phyloP scores from a whole-genome alignment of 176 grass and related monocot genomes.

The Juncus effusus region DNA sequence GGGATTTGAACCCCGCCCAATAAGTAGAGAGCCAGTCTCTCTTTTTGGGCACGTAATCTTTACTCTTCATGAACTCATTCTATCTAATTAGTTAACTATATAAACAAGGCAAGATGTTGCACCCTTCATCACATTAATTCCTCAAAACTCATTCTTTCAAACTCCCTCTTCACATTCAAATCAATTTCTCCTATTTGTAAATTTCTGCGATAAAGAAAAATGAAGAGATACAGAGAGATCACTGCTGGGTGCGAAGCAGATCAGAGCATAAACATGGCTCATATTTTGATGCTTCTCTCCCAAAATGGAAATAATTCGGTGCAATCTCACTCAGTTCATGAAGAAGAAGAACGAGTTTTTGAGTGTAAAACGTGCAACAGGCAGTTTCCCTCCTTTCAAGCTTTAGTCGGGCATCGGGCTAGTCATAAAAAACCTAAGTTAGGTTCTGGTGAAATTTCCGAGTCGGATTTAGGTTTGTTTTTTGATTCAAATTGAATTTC shows the following conservation, averaged over 20 bases:
- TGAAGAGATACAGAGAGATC: slow-evolving; percentile 57
- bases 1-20: slow-evolving; percentile 90
- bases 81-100: no score
- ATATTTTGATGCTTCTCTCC: slow-evolving; percentile 63
- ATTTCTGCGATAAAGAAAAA: slow-evolving; percentile 8
- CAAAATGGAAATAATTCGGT: slow-evolving; percentile 7
- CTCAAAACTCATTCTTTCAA: neutral
- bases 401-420: slow-evolving; percentile 84
- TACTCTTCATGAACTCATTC: slow-evolving; percentile 76
- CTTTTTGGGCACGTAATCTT: slow-evolving; percentile 82
- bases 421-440: slow-evolving; percentile 87
- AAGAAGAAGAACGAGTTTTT: slow-evolving; percentile 49
- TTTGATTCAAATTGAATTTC: no score
- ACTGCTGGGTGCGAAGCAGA: slow-evolving; percentile 31
- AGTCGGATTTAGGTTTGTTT: slow-evolving; percentile 8
- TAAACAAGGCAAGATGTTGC: slow-evolving; percentile 1
- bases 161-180: neutral
- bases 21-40: slow-evolving; percentile 97
- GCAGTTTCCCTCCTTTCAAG: slow-evolving; percentile 83
- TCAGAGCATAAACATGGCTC: slow-evolving; percentile 43
- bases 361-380: slow-evolving; percentile 95
- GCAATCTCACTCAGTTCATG: neutral
- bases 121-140: neutral
- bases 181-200: slow-evolving; percentile 3
- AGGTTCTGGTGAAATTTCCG: slow-evolving; percentile 4